A percentile compares a stretch with the other conserved stretches of the same genome.
These are phyloP conservation scores for Ilyonectria destructans DNA, from an alignment of 2,329 filamentous ascomycete genomes.

Conservation along the genomic window DNA sequence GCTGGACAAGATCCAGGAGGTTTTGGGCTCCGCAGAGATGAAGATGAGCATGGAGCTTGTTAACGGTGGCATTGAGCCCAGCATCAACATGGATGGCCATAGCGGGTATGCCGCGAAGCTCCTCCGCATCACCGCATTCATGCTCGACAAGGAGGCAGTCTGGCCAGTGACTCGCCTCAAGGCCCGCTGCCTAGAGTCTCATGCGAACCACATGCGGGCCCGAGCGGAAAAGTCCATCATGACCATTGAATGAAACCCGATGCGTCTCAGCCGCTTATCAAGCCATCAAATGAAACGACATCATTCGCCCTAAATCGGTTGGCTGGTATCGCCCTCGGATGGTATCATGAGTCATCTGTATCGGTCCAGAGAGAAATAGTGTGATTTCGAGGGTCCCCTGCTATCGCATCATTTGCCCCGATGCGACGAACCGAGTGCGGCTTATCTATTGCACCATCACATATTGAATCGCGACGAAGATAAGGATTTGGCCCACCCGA, in stretches of 20 bases:
- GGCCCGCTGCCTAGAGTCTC: constrained; percentile 69
- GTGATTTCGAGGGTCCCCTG: not conserved
- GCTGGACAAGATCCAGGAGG: constrained; percentile 85
- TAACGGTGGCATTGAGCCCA: constrained; percentile 67
- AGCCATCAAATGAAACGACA: constrained; percentile 6
- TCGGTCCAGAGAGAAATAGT: not conserved
- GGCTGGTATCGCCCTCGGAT: not conserved
- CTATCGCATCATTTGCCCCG: not conserved
- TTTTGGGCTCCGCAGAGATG: constrained; percentile 82
- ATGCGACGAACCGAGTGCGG: not conserved
- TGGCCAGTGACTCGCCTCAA: constrained; percentile 82
- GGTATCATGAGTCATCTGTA: not conserved
- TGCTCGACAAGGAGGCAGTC: constrained; percentile 90
- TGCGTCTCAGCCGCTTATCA: constrained; percentile 19
- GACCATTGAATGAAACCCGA: constrained; percentile 54
- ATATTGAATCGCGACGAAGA: not conserved
- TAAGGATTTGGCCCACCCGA: constrained; percentile 5
- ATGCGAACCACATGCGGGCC: constrained; percentile 67
- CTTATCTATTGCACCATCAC: constrained; percentile 12
- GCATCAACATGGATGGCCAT: constrained; percentile 71
- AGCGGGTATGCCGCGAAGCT: constrained; percentile 90
- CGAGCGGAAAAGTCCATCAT: constrained; percentile 69
- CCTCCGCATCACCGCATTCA: constrained; percentile 86
- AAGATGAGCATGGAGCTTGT: constrained; percentile 78
- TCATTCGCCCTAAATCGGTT: not conserved